phyloP scores from a whole-genome alignment of 164 flowering plant genomes.

The grape (Vitis vinifera) region DNA sequence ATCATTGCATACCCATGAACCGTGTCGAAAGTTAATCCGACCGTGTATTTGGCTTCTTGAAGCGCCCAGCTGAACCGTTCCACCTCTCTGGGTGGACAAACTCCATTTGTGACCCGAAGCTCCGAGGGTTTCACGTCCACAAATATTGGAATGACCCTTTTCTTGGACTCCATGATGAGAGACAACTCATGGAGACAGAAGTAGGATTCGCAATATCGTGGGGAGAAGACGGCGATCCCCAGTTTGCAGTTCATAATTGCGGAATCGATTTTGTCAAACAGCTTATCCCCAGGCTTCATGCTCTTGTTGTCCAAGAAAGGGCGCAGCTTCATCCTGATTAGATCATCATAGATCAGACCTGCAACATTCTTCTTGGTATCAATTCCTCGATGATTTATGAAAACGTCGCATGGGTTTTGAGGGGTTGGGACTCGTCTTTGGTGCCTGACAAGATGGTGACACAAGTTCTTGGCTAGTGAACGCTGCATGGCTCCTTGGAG shows the following conservation, averaged over 20 bases:
- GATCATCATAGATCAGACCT: conserved; percentile 46
- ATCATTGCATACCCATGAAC: conserved; percentile 37
- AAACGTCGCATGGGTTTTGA: conserved; percentile 44
- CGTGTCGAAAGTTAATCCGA: conserved; percentile 62
- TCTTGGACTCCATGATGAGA: conserved; percentile 48
- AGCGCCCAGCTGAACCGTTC: conserved; percentile 46
- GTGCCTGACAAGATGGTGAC: conserved; percentile 11
- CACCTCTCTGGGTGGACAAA: conserved; percentile 29
- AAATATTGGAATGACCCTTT: conserved; percentile 60
- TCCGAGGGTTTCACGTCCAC: conserved; percentile 66
- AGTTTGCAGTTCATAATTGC: conserved; percentile 43
- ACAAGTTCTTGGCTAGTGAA: conserved; percentile 14
- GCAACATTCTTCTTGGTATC: conserved; percentile 57
- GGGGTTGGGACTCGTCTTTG: neutral
- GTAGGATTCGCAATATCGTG: conserved; percentile 59
- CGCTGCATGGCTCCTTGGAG: conserved; percentile 35
- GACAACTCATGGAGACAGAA: conserved; percentile 70
- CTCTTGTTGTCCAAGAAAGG: conserved; percentile 59
- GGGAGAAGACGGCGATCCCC: conserved; percentile 65
- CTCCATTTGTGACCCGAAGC: conserved; percentile 33
- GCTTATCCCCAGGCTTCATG: conserved; percentile 69
- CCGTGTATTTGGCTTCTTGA: conserved; percentile 57
- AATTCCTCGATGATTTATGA: conserved; percentile 60
- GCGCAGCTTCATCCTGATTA: conserved; percentile 21
- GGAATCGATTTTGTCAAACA: conserved; percentile 43